A percentile compares a stretch with the other conserved stretches of the same genome.
These are phyloP conservation scores for Zoysia japonica DNA, from an alignment of 176 grass and related monocot genomes.

Conservation along the genomic window DNA sequence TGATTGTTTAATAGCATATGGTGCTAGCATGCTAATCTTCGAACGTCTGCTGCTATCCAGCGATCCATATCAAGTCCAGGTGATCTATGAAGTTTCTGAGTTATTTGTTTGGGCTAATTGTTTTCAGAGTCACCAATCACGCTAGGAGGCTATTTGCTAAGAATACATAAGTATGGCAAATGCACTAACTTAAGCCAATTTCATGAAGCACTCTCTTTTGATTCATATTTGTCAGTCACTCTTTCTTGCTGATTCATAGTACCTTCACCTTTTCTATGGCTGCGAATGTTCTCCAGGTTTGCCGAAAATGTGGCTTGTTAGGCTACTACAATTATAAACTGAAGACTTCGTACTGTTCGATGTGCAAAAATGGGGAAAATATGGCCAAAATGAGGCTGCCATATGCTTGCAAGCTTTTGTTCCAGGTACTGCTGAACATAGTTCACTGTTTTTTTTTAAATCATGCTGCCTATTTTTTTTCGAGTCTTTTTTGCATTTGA, in stretches of 20 bases:
- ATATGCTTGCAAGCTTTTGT: slow-evolving; percentile 98
- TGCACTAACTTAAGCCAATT: not conserved
- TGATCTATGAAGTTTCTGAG: slow-evolving; percentile 39
- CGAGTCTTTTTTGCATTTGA: not conserved
- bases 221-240: not conserved
- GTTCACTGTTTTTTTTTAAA: not conserved
- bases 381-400: slow-evolving; percentile 98
- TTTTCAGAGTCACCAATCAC: not conserved
- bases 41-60: slow-evolving; percentile 95
- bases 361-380: slow-evolving; percentile 94
- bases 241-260: not conserved
- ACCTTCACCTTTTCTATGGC: slow-evolving; percentile 8
- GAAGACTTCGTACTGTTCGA: slow-evolving; percentile 81
- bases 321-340: slow-evolving; percentile 90
- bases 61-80: slow-evolving; percentile 98
- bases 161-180: not conserved
- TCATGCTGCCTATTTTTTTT: not conserved
- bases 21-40: slow-evolving; percentile 96
- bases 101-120: not conserved
- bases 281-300: slow-evolving; percentile 62
- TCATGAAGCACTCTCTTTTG: not conserved
- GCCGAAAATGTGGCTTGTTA: slow-evolving; percentile 82
- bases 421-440: slow-evolving; percentile 62
- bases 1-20: slow-evolving; percentile 94
- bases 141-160: not conserved